Base-by-base conservation (phyloP, 352 stramenopile genomes). In the Phytophthora crassamura region DNA sequence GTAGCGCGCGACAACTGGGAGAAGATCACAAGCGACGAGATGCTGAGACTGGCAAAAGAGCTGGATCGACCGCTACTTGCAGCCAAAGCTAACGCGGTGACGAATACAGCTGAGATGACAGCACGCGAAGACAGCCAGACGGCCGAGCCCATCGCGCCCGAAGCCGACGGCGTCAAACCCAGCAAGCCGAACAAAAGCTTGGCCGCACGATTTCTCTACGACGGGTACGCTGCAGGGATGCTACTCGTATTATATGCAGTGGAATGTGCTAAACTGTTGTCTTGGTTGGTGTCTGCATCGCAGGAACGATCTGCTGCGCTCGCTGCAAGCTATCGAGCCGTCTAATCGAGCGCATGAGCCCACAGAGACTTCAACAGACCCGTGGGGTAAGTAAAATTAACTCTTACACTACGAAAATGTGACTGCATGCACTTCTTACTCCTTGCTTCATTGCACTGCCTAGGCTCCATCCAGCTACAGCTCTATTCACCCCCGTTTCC, bases 401-500 rank as follows among this genome's bases (percentile, higher is more conserved):
- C 32, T 58, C 14, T n/a, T 0, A 32, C 9, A 34, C 28, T 8
- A 32, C 28, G 28, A 32, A 32, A 2, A 32, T 32, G 28, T 32
- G 28, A 32, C 28, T 32, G 0, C 28, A 30, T 32, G 28, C 28
- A 32, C 28, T 32, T 28, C 25, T 28, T 8, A 32, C 28, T 34
- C 14, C 8, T 36, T 46, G 46, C n/a, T 42, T n/a, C 16, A 9
- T 35, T 46, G 30, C 36, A 16, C 52, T 59, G 8, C 66, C 28
- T 49, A 88, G 80, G 80, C 11, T 90, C 85, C 28, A 91, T 92
- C 53, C 75, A 85, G 16, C 64, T 90, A 30, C 70, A 83, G 25
- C 60, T 92, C 47, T 74, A 80, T 54, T 64, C 78, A 8, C 70
- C 71, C 3, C 69, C 80, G 3, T 74, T 75, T 7, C 28, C 45